phyloP scores from a whole-genome alignment of 2,329 filamentous ascomycete genomes.

The Alternaria arbusti region DNA sequence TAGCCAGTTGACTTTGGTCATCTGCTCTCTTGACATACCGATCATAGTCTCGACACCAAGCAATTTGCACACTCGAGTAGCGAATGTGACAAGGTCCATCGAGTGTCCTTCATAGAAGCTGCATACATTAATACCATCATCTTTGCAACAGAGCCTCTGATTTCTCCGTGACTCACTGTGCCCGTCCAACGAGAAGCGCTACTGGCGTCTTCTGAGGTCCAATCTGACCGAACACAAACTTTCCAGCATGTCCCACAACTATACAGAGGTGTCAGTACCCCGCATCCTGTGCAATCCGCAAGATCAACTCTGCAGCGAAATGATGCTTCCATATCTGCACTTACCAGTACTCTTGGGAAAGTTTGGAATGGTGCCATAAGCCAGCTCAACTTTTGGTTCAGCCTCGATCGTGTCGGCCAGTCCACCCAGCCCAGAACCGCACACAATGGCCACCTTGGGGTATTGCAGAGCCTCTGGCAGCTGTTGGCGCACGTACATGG shows the following conservation, averaged over 20 bases:
- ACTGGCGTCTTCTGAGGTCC: conserved; percentile 61
- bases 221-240: conserved; percentile 68
- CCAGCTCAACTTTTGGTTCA: conserved; percentile 59
- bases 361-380: conserved; percentile 66
- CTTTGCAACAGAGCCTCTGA: background rate
- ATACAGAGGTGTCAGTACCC: conserved; percentile 5
- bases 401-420: conserved; percentile 63
- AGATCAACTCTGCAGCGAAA: background rate
- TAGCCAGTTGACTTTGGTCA: background rate
- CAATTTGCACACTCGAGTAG: conserved; percentile 68
- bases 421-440: conserved; percentile 68
- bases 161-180: conserved; percentile 60
- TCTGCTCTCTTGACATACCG: conserved; percentile 47
- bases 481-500: conserved; percentile 55
- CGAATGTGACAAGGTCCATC: conserved; percentile 68
- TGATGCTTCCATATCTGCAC: conserved; percentile 30
- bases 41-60: conserved; percentile 67
- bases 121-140: conserved; percentile 18
- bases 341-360: conserved; percentile 67
- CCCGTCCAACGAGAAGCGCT: conserved; percentile 68
- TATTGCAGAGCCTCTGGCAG: conserved; percentile 59
- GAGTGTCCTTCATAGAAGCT: conserved; percentile 73
- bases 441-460: conserved; percentile 68
- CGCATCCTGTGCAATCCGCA: background rate
- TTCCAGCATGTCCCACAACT: conserved; percentile 68